Conservation (phyloP, 129 eudicot species). For the Solidago caesia region DNA sequence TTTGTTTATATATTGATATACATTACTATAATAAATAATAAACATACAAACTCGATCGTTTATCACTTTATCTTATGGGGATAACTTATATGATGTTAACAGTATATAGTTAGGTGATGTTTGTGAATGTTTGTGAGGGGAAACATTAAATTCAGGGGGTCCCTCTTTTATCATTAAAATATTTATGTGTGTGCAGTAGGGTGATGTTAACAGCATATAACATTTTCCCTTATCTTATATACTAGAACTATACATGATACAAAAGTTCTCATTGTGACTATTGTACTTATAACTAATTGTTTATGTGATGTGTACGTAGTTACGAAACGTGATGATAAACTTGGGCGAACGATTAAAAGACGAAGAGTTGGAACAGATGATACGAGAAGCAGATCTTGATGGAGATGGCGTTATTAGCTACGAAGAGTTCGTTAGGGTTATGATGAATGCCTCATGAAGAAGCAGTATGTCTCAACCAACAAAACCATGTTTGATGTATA, state of each 20-base stretch:
- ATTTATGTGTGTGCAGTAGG: no score
- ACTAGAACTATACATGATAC: no score
- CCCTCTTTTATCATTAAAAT: no score
- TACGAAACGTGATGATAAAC: constrained; percentile 75
- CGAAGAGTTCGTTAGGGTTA: constrained; percentile 71
- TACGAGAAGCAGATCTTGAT: constrained; percentile 75
- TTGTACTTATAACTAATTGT: not conserved
- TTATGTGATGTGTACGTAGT: constrained; percentile 32
- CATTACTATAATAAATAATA: not conserved
- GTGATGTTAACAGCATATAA: no score
- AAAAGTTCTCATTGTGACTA: not conserved
- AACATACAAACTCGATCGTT: not conserved
- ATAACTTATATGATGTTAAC: no score
- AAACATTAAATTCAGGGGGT: no score
- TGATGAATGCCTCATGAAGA: constrained; percentile 44
- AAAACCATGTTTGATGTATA: not conserved
- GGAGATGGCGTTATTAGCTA: constrained; percentile 84
- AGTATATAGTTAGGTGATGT: no score
- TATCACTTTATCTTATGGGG: no score
- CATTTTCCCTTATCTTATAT: no score
- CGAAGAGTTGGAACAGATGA: constrained; percentile 86
- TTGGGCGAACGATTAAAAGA: constrained; percentile 76
- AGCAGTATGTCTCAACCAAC: not conserved
- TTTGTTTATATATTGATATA: no score
- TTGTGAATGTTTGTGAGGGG: no score